Evolutionary conservation across 768 basidiomycete genomes (phyloP).

Genomic region (Suillus occidentalis): DNA sequence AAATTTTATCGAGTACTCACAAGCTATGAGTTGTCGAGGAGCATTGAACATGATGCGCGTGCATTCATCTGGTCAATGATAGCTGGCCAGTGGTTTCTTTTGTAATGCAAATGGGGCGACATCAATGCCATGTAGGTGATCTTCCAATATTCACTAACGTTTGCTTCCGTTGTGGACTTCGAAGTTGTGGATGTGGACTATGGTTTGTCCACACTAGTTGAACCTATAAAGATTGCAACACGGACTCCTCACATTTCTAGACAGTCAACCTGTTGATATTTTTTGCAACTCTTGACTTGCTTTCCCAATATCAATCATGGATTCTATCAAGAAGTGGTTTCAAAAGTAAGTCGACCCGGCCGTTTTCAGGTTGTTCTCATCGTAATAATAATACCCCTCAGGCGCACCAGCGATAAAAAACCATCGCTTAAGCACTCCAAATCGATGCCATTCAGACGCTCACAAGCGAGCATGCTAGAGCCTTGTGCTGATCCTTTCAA

Average conservation of each 20-base stretch:
- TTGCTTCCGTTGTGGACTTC: neutral
- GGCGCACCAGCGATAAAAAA: constrained; percentile 3
- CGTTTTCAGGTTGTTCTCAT: neutral
- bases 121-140: neutral
- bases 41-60: neutral
- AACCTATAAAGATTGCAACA: neutral
- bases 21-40: neutral
- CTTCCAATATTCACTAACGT: neutral
- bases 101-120: neutral
- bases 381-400: neutral
- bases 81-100: neutral
- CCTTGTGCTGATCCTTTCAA: neutral
- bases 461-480: neutral
- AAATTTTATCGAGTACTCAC: neutral
- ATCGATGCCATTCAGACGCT: neutral
- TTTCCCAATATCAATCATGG: neutral
- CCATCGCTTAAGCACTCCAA: neutral
- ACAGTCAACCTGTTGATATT: neutral
- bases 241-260: neutral
- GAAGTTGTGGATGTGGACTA: neutral
- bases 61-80: neutral
- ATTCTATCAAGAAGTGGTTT: neutral
- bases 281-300: neutral
- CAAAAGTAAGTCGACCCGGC: constrained; percentile 9
- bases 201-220: neutral